phyloP scores from a whole-genome alignment of 768 basidiomycete genomes.

The Guyanaporus albipodus region DNA sequence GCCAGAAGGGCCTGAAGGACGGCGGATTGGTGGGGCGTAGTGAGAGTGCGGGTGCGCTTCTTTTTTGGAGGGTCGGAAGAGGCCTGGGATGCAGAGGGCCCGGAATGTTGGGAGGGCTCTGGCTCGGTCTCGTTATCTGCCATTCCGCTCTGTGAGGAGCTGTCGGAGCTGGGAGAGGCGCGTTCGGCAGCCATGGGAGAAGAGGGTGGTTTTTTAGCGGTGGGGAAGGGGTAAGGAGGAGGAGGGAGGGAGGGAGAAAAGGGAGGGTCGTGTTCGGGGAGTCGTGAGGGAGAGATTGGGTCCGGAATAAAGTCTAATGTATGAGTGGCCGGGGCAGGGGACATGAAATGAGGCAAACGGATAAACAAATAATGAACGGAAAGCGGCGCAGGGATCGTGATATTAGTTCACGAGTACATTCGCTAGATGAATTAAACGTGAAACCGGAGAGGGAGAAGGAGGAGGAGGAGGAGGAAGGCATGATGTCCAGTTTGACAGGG shows the following conservation, averaged over 20 bases:
- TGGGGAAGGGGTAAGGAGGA: too few species aligned
- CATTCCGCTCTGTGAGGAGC: slow-evolving; percentile 52
- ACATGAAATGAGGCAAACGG: slow-evolving; percentile 13
- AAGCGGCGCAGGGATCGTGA: slow-evolving; percentile 9
- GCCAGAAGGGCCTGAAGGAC: slow-evolving; percentile 86
- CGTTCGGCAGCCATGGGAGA: slow-evolving; percentile 19
- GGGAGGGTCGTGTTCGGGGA: slow-evolving; percentile 1
- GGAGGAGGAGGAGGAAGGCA: too few species aligned
- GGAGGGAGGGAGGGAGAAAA: background rate
- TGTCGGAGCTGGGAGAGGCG: slow-evolving; percentile 30
- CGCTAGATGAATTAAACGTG: too few species aligned
- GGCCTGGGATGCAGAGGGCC: slow-evolving; percentile 31
- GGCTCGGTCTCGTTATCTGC: slow-evolving; percentile 57
- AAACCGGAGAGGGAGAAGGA: too few species aligned
- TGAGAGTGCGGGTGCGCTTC: slow-evolving; percentile 83
- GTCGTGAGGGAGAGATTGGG: slow-evolving; percentile 22
- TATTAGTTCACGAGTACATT: too few species aligned
- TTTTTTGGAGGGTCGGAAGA: slow-evolving; percentile 38
- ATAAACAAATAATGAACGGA: slow-evolving; percentile 28
- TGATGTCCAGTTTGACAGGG: slow-evolving; percentile 3
- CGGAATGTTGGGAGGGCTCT: slow-evolving; percentile 40
- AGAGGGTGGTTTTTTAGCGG: slow-evolving; percentile 19
- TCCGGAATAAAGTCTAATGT: too few species aligned
- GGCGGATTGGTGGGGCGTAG: slow-evolving; percentile 84
- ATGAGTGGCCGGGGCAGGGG: slow-evolving; percentile 25